Evolutionary conservation across 176 grass and related monocot genomes (phyloP).

Genomic region (Zoysia pacifica): DNA sequence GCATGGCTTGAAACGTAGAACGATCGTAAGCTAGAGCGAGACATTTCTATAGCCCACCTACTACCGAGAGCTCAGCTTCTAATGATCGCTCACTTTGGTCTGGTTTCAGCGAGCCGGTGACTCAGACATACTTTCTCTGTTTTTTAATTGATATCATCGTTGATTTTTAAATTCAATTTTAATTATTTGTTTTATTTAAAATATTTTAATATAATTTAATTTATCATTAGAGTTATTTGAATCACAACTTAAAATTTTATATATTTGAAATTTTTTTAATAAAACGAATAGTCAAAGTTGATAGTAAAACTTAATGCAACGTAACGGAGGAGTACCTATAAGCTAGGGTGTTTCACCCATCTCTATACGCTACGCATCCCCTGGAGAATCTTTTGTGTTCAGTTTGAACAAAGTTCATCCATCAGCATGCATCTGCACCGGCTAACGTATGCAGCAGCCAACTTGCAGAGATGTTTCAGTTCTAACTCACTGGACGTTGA

Average conservation of each 20-base stretch:
- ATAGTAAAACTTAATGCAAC: no score
- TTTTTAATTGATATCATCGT: no score
- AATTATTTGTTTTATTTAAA: no score
- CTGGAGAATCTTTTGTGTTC: constrained; percentile 2
- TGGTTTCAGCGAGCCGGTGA: no score
- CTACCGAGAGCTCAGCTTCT: neutral
- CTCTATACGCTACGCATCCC: neutral
- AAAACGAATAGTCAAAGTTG: no score
- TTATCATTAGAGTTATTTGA: no score
- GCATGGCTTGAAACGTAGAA: neutral
- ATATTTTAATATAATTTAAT: no score
- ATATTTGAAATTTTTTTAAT: no score
- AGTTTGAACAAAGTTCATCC: neutral
- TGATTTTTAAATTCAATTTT: no score
- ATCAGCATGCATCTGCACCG: neutral
- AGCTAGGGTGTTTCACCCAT: neutral
- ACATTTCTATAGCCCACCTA: constrained; percentile 22
- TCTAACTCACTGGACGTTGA: neutral
- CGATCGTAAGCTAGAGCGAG: neutral
- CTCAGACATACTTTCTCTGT: no score
- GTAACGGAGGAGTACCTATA: no score
- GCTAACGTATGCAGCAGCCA: neutral
- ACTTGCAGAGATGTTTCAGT: neutral
- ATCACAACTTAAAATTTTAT: no score
- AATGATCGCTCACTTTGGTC: neutral